These are phyloP conservation scores for Phlebiopsis flavidoalba DNA, from an alignment of 768 basidiomycete genomes.

Conservation along the genomic window DNA sequence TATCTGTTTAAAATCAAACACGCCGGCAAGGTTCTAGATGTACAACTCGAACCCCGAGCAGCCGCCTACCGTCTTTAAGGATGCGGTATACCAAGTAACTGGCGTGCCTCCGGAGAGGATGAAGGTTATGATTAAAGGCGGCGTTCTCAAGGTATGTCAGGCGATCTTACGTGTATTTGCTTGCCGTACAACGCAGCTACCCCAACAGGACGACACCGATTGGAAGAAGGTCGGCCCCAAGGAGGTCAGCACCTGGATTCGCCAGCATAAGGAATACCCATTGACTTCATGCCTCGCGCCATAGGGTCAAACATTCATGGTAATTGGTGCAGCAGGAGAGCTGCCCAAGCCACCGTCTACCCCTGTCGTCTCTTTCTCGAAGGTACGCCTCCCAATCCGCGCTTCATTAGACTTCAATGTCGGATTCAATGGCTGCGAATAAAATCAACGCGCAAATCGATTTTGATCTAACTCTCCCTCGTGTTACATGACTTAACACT, in stretches of 20 bases:
- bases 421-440: too few relatives aligned
- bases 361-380: slow-evolving; percentile 79
- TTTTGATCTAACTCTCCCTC: too few relatives aligned
- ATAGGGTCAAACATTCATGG: slow-evolving; percentile 87
- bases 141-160: slow-evolving; percentile 69
- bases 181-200: background rate
- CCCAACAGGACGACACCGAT: slow-evolving; percentile 71
- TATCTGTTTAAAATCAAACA: slow-evolving; percentile 88
- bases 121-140: slow-evolving; percentile 97
- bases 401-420: background rate
- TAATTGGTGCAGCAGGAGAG: slow-evolving; percentile 91
- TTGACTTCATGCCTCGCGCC: background rate
- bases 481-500: background rate
- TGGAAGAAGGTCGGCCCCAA: slow-evolving; percentile 85
- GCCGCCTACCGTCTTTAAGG: slow-evolving; percentile 73
- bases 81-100: slow-evolving; percentile 72
- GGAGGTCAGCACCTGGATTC: slow-evolving; percentile 38
- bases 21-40: slow-evolving; percentile 69
- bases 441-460: too few relatives aligned
- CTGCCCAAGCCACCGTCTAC: slow-evolving; percentile 83
- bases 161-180: background rate
- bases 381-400: slow-evolving; percentile 38
- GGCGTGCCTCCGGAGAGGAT: slow-evolving; percentile 88
- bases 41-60: slow-evolving; percentile 71
- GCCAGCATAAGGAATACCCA: background rate